Base-by-base conservation (phyloP, 352 stramenopile genomes). In the Plasmopara muralis region DNA sequence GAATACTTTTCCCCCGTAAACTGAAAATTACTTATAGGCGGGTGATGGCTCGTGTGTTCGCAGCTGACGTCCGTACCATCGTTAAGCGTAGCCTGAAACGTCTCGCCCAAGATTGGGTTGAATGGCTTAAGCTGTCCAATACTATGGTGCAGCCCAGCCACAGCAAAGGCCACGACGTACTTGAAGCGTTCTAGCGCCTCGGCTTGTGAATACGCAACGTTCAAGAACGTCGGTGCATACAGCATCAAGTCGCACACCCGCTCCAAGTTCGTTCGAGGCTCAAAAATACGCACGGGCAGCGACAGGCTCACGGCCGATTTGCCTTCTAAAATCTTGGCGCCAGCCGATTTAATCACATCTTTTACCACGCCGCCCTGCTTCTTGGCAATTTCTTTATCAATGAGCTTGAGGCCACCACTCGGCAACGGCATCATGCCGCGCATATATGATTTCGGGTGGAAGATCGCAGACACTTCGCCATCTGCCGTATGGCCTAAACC, bases 1-100 rank as follows among this genome's bases (percentile, higher is more conserved):
- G 61, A 69, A 58, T 87, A 93, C 62, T 86, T 87, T 1, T 78
- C 75, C 44, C 74, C 75, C 9, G 80, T 68, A 16, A 93, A 62
- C 62, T 90, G 79, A 47, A 89, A 87, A 53, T 90, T 89, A 62
- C 77, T 90, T 57, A 93, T 87, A 15, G 83, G 83, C 39, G 83
- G 83, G 50, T 93, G 83, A 59, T 93, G 83, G 60, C 79, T 90
- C 47, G 83, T 89, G 69, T 93, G 83, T 52, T 93, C 83, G 47
- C 79, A 89, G 47, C 65, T 83, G 5, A 93, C 80, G 25, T 87
- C 76, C 5, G 83, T 89, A 50, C 79, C 83, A 49, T 93, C 79
- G 55, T 84, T 89, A 43, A 90, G 53, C 38, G 56, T 70, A 4
- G 71, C 74, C 56, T 93, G 79, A 42, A 74, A 89, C 15, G 83